Conservation (phyloP, 1,139 yeast species). For the Pichia sp. region DNA sequence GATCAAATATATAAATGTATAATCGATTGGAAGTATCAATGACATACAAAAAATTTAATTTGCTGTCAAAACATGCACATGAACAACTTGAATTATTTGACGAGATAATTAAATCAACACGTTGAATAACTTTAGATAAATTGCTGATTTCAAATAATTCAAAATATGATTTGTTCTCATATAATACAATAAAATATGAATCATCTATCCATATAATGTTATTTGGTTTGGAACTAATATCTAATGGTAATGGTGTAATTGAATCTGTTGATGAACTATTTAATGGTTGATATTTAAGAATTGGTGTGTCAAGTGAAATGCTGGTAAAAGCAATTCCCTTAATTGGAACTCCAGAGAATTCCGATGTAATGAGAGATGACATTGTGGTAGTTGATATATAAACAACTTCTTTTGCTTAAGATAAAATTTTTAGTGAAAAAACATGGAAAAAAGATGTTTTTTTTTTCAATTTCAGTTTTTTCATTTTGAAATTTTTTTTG, state of each 20-base stretch:
- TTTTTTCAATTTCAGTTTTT: too few species aligned
- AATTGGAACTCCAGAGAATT: slow-evolving; percentile 6
- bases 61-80: slow-evolving; percentile 3
- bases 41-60: slow-evolving; percentile 3
- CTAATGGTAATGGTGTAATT: slow-evolving; percentile 8
- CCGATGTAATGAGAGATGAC: slow-evolving; percentile 6
- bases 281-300: slow-evolving; percentile 54
- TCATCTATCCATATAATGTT: slow-evolving; percentile 12
- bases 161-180: slow-evolving; percentile 13
- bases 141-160: slow-evolving; percentile 10
- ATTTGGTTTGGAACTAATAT: slow-evolving; percentile 4
- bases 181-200: slow-evolving; percentile 7
- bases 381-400: too few species aligned
- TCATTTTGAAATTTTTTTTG: background rate
- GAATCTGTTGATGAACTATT: slow-evolving; percentile 1
- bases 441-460: too few species aligned
- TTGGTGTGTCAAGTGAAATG: slow-evolving; percentile 68
- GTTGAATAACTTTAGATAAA: slow-evolving; percentile 5
- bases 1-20: slow-evolving; percentile 10
- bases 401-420: too few species aligned
- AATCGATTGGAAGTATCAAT: slow-evolving; percentile 15
- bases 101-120: slow-evolving; percentile 4
- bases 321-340: slow-evolving; percentile 48
- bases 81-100: slow-evolving; percentile 11
- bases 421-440: too few species aligned